These are phyloP conservation scores for Yamadazyma ubonensis DNA, from an alignment of 805 yeast species.

Conservation along the genomic window DNA sequence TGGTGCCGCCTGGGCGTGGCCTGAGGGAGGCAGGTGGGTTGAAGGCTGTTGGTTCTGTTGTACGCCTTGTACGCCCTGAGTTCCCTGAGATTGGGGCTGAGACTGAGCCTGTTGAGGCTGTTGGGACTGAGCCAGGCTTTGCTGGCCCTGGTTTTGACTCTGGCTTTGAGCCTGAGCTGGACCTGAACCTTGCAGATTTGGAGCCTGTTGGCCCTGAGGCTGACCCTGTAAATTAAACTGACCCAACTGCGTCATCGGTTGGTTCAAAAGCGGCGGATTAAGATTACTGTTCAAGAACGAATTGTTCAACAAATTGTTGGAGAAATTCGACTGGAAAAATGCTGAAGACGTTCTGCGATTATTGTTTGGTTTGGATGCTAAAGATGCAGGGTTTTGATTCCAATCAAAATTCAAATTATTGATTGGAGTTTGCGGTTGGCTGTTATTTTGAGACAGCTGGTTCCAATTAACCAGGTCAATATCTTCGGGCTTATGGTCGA, in stretches of 20 bases:
- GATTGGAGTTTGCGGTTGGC: slow-evolving; percentile 18
- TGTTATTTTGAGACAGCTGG: slow-evolving; percentile 8
- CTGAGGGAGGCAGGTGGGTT: not conserved
- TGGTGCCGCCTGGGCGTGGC: not conserved
- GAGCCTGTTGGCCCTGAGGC: slow-evolving; percentile 1
- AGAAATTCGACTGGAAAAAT: slow-evolving; percentile 36
- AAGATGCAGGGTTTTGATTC: slow-evolving; percentile 22
- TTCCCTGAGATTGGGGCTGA: not conserved
- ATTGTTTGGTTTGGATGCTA: slow-evolving; percentile 24
- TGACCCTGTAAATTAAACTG: not conserved
- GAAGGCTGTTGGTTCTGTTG: not conserved
- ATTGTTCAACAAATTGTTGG: slow-evolving; percentile 16
- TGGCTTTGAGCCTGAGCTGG: not conserved
- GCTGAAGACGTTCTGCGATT: slow-evolving; percentile 56
- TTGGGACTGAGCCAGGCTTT: not conserved
- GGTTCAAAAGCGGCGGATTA: slow-evolving; percentile 8
- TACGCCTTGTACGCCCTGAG: not conserved
- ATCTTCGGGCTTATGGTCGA: slow-evolving; percentile 2
- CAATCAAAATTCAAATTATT: slow-evolving; percentile 17
- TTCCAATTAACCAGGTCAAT: slow-evolving; percentile 3
- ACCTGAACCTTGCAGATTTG: slow-evolving; percentile 1
- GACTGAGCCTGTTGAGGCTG: slow-evolving; percentile 1
- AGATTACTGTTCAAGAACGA: slow-evolving; percentile 14
- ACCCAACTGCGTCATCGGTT: slow-evolving; percentile 3
- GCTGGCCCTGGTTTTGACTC: slow-evolving; percentile 1